phyloP scores from a whole-genome alignment of 345 rosid species.

The Ricinus communis region DNA sequence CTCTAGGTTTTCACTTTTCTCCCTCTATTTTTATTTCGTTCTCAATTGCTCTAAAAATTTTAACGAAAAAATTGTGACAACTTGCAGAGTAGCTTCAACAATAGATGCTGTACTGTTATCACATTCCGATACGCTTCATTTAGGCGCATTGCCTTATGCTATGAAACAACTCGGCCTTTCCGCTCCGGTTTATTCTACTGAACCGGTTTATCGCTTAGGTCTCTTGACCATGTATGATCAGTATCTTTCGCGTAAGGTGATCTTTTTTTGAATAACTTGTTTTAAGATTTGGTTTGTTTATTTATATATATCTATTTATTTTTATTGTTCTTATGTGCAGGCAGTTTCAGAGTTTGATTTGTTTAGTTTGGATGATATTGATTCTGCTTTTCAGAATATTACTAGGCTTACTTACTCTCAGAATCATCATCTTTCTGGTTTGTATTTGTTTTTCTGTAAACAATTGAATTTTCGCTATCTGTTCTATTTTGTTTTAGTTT shows the following conservation, averaged over 20 bases:
- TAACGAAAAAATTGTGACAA: no score
- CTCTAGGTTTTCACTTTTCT: slow-evolving; percentile 55
- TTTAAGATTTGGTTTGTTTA: neutral
- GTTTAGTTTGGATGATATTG: slow-evolving; percentile 89
- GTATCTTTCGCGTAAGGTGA: slow-evolving; percentile 79
- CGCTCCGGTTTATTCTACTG: slow-evolving; percentile 82
- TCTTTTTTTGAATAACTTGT: no score
- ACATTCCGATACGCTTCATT: slow-evolving; percentile 83
- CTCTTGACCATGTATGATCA: slow-evolving; percentile 96
- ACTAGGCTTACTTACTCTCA: slow-evolving; percentile 89
- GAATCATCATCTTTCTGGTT: slow-evolving; percentile 84
- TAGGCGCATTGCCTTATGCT: slow-evolving; percentile 95
- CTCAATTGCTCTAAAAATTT: neutral
- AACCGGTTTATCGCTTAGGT: slow-evolving; percentile 80
- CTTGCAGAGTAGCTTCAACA: slow-evolving; percentile 68
- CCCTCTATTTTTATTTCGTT: neutral
- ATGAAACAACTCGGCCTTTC: slow-evolving; percentile 82
- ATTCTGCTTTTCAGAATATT: slow-evolving; percentile 80
- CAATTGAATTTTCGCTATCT: neutral
- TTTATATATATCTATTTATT: neutral
- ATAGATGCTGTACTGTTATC: slow-evolving; percentile 88
- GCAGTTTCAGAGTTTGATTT: slow-evolving; percentile 94
- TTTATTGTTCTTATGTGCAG: slow-evolving; percentile 35
- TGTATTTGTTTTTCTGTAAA: neutral
- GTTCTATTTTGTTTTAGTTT: no score